Base-by-base conservation (phyloP, 1,284 basidiomycete genomes). In the Gastroboletus turbinatus region DNA sequence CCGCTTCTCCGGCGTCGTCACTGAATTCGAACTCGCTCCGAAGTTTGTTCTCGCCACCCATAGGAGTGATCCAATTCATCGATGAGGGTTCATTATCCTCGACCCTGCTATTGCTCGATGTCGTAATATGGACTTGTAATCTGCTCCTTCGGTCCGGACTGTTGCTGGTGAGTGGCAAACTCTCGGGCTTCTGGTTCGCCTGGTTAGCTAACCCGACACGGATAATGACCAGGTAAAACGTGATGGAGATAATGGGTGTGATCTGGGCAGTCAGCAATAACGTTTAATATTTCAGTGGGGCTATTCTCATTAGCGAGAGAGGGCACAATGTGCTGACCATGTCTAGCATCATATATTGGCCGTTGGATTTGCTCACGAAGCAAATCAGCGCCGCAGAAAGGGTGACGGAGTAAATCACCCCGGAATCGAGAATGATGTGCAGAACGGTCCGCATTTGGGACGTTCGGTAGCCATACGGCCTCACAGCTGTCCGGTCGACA, bases 391-490 rank as follows among this genome's bases (percentile, higher is more conserved):
- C 43, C 19, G 27, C 27, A 4, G 48, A 1, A 32, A 62, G 59
- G 8, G 44, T 42, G 16, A 47, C 1, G 3, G 59, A 62, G 27
- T 62, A 60, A 10, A 62, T 48, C 11, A 32, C n/a, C 11, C 57
- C 50, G 1, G 59, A 47, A 60, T 60, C 59, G 25, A 60, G 1
- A 4, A 60, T 21, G 27, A 63, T 23, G 30, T 45, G 42, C 19
- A 60, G n/a, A 19, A 62, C 17, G 14, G 44, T 32, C 32, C 27
- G 38, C n/a, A 56, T 32, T 13, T 11, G 13, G 4, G 45, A 56
- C 6, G 10, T 21, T 47, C 19, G 42, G 25, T 29, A n/a, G n/a
- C 40, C 27, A 46, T 4, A 10, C 21, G 21, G 5, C 25, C 25
- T 49, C n/a, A 25, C 2, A n/a, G 40, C 3, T 9, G 9, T 5